A percentile compares a stretch with the other conserved stretches of the same genome.
These are phyloP conservation scores for Ascodesmis nigricans DNA, from an alignment of 495 filamentous ascomycete species.

Conservation along the genomic window DNA sequence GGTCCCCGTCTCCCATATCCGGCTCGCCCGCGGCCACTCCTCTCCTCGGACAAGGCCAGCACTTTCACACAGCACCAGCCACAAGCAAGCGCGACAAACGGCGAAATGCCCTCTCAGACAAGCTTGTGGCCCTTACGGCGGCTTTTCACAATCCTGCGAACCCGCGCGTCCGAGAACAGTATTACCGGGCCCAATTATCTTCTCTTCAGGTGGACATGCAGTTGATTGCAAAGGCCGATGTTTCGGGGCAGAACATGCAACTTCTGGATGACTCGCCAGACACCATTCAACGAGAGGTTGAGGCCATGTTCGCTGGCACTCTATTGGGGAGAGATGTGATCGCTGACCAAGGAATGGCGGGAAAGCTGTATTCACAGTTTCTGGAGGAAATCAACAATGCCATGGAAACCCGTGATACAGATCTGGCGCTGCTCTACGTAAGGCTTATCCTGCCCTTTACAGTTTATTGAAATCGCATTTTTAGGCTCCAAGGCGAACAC, in stretches of 20 bases:
- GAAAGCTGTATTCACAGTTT: slow-evolving; percentile 59
- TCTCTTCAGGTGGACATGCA: slow-evolving; percentile 75
- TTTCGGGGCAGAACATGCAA: slow-evolving; percentile 41
- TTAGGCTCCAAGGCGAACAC: slow-evolving; percentile 12
- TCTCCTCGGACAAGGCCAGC: no score
- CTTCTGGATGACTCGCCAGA: slow-evolving; percentile 49
- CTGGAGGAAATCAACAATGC: slow-evolving; percentile 64
- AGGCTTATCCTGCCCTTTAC: no score
- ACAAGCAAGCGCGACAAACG: slow-evolving; percentile 88
- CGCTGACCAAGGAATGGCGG: slow-evolving; percentile 42
- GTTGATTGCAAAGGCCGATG: slow-evolving; percentile 61
- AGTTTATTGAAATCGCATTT: no score
- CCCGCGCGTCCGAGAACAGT: slow-evolving; percentile 42
- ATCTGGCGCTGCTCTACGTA: slow-evolving; percentile 56
- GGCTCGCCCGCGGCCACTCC: no score
- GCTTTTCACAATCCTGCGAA: slow-evolving; percentile 39
- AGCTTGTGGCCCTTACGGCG: slow-evolving; percentile 45
- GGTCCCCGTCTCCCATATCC: no score
- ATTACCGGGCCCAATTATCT: slow-evolving; percentile 75
- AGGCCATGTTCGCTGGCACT: slow-evolving; percentile 32
- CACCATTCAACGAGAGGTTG: slow-evolving; percentile 37
- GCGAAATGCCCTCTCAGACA: slow-evolving; percentile 53
- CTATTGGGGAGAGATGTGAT: slow-evolving; percentile 27
- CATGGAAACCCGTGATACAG: slow-evolving; percentile 61
- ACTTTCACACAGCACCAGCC: no score